Percentiles rank a stretch among this genome's conserved stretches.
phyloP scores from a whole-genome alignment of 768 basidiomycete species.

The Astraeus odoratus region DNA sequence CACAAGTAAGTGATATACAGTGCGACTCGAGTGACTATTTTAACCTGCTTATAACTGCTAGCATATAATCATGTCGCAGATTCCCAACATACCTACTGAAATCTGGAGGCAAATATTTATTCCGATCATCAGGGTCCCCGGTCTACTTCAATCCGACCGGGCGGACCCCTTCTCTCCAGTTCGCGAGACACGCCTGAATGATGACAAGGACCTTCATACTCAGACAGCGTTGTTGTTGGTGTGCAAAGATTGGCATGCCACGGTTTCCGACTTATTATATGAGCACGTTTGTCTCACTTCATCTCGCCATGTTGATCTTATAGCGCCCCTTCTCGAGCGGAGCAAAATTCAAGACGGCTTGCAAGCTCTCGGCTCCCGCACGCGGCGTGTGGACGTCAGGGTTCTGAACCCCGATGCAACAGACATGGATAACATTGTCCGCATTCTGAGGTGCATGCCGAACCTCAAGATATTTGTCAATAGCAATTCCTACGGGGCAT shows the following conservation, averaged over 20 bases:
- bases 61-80: slow-evolving; percentile 8
- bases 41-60: slow-evolving; percentile 2
- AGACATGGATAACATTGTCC: slow-evolving; percentile 20
- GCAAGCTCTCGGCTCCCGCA: slow-evolving; percentile 32
- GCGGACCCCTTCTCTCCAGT: slow-evolving; percentile 36
- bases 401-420: slow-evolving; percentile 27
- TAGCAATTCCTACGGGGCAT: slow-evolving; percentile 28
- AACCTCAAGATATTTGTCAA: slow-evolving; percentile 39
- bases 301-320: slow-evolving; percentile 26
- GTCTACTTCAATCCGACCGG: slow-evolving; percentile 25
- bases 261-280: slow-evolving; percentile 32
- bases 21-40: background rate
- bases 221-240: slow-evolving; percentile 29
- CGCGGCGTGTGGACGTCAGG: slow-evolving; percentile 36
- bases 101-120: slow-evolving; percentile 37
- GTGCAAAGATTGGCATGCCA: slow-evolving; percentile 30
- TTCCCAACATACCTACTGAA: slow-evolving; percentile 27
- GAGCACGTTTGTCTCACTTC: slow-evolving; percentile 36
- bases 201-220: slow-evolving; percentile 20
- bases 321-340: slow-evolving; percentile 31
- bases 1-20: background rate
- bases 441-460: slow-evolving; percentile 35
- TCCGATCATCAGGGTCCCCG: slow-evolving; percentile 29
- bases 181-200: slow-evolving; percentile 25
- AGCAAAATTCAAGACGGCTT: slow-evolving; percentile 13